Evolutionary conservation across 2,329 filamentous ascomycete species (phyloP).

Genomic region (Cladorrhinum sp.): DNA sequence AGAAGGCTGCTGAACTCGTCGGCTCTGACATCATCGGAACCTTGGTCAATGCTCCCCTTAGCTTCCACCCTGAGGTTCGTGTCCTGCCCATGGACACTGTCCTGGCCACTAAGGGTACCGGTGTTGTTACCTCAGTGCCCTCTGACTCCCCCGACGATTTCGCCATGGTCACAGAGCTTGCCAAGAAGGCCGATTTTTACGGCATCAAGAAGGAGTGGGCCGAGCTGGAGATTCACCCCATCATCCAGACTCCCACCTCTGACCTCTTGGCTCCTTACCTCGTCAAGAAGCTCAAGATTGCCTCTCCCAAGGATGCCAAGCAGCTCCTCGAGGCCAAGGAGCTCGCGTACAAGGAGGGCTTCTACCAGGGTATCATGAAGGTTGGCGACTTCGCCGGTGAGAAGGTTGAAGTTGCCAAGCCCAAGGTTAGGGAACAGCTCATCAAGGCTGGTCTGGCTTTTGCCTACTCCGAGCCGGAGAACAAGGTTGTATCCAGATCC

Average conservation of each 20-base stretch:
- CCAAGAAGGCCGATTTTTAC: slow-evolving; percentile 95
- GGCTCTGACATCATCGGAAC: slow-evolving; percentile 84
- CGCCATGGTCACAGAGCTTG: slow-evolving; percentile 80
- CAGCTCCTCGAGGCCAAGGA: slow-evolving; percentile 93
- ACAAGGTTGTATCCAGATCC: slow-evolving; percentile 81
- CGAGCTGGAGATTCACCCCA: slow-evolving; percentile 80
- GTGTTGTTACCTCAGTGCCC: slow-evolving; percentile 92
- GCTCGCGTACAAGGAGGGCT: slow-evolving; percentile 93
- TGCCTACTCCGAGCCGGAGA: slow-evolving; percentile 89
- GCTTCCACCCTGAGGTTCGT: slow-evolving; percentile 76
- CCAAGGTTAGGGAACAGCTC: slow-evolving; percentile 75
- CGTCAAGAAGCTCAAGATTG: slow-evolving; percentile 92
- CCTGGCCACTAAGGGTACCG: slow-evolving; percentile 89
- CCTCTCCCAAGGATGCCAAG: slow-evolving; percentile 90
- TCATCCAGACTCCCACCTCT: slow-evolving; percentile 86
- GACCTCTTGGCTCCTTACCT: slow-evolving; percentile 79
- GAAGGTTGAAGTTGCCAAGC: slow-evolving; percentile 81
- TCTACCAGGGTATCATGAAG: slow-evolving; percentile 87
- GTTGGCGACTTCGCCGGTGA: slow-evolving; percentile 85
- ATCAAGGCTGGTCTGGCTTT: slow-evolving; percentile 65
- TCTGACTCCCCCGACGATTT: slow-evolving; percentile 96
- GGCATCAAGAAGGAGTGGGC: slow-evolving; percentile 97
- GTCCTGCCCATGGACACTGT: slow-evolving; percentile 96
- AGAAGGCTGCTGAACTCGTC: slow-evolving; percentile 69
- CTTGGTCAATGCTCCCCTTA: slow-evolving; percentile 85